Evolutionary conservation across 495 filamentous ascomycete genomes (phyloP), one percentile per base, ranked within the genome.

Genomic region (Penicillium mononematosum): DNA sequence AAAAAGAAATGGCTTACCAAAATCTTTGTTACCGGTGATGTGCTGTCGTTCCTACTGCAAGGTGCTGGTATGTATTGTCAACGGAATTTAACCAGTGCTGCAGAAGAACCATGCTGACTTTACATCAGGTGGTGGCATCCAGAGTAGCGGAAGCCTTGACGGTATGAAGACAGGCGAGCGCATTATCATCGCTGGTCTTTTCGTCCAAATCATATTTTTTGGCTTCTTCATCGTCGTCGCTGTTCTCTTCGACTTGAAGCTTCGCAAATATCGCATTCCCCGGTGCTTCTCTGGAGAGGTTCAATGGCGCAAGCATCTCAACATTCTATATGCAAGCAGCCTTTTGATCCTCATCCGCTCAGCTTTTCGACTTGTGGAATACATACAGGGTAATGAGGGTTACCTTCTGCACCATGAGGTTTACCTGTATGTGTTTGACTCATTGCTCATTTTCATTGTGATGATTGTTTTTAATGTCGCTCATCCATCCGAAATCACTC

Each of bases 351-450:
- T 88, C 56, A 61, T 87, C 2, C 76, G 86, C 11, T 80, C 73
- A 16, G 53, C 85, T 6, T 86, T 85, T 62, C 73, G 86, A 17
- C 66, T 83, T 34, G 61, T 83, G 9, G 86, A 89, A 69, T 88
- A 83, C 56, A 20, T 76, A 0, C 71, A 81, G 67, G 84, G 85
- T 0, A 59, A 76, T 34, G 61, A 70, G 5, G 83, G 84, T 1
- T 74, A 65, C 49, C 44, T 80, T 17, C 51, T 85, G 43, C 56
- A 46, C 14, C 74, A 81, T 47, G 85, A 88, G 69, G 72, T 75
- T 60, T 78, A 76, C 57, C 50, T 87, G 43, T 87, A 85, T 63
- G 56, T 85, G 3, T 86, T 87, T 56, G 85, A 88, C 61, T 66
- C 76, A 38, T 32, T 73, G 27, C 61, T 81, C 22, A 87, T 88